Percentiles rank a stretch among this genome's conserved stretches.
Evolutionary conservation across 495 filamentous ascomycete species (phyloP).

Genomic region (Podospora conica): DNA sequence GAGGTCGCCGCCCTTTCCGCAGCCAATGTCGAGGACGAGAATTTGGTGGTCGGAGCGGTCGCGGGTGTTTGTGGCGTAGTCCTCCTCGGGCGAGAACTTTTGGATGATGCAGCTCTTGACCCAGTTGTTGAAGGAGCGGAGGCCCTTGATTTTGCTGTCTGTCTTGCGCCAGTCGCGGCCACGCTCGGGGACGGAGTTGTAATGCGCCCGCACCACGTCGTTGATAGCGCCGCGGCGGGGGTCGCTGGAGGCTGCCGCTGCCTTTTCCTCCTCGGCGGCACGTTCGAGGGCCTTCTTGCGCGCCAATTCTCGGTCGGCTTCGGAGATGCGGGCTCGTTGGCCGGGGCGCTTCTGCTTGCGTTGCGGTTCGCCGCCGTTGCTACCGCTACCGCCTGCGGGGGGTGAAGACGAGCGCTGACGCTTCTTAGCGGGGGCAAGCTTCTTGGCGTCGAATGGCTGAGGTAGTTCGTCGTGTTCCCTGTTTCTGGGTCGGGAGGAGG

Average conservation of each 20-base stretch:
- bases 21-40: slow-evolving; percentile 86
- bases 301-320: slow-evolving; percentile 61
- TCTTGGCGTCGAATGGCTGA: slow-evolving; percentile 51
- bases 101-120: slow-evolving; percentile 94
- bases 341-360: slow-evolving; percentile 84
- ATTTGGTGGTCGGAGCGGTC: slow-evolving; percentile 53
- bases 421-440: slow-evolving; percentile 49
- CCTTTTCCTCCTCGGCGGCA: not conserved
- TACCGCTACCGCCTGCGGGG: slow-evolving; percentile 21
- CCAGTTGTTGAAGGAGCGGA: slow-evolving; percentile 97
- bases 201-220: slow-evolving; percentile 85
- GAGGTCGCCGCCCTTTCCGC: slow-evolving; percentile 93
- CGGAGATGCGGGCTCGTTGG: slow-evolving; percentile 67
- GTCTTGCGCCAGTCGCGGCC: slow-evolving; percentile 93
- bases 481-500: slow-evolving; percentile 2
- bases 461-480: slow-evolving; percentile 38
- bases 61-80: slow-evolving; percentile 46
- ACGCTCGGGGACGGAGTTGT: slow-evolving; percentile 90
- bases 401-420: slow-evolving; percentile 38
- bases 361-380: slow-evolving; percentile 20
- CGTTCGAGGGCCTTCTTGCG: slow-evolving; percentile 60
- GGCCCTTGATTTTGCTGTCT: slow-evolving; percentile 85
- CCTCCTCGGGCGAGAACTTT: slow-evolving; percentile 86
- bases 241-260: slow-evolving; percentile 9
- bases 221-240: slow-evolving; percentile 53